Evolutionary conservation across 306 rosid species (phyloP).

Genomic region (Inga laurina): DNA sequence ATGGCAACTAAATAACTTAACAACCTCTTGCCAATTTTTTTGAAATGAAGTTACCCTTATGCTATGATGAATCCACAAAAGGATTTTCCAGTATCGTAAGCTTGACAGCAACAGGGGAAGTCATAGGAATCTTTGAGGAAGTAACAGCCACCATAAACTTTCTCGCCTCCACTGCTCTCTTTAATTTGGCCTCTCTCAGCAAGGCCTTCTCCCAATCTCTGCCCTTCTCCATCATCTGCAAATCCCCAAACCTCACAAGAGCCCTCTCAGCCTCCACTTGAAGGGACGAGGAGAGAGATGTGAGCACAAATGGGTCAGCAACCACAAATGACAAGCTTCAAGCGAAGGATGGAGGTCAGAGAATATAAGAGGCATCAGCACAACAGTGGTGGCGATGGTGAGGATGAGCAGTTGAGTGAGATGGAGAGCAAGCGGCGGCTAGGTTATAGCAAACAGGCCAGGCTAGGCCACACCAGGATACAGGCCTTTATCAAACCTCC

Average conservation of each 20-base stretch:
- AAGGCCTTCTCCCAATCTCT: conserved; percentile 31
- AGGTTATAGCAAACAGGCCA: no score
- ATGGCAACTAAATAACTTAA: no score
- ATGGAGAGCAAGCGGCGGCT: no score
- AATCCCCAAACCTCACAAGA: conserved; percentile 41
- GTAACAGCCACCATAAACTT: background rate
- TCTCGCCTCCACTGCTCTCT: background rate
- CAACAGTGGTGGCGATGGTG: no score
- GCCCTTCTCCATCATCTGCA: conserved; percentile 42
- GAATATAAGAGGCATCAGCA: no score
- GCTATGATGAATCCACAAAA: background rate
- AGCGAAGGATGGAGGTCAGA: no score
- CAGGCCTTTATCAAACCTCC: no score
- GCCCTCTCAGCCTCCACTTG: conserved; percentile 16
- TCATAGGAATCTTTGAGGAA: background rate
- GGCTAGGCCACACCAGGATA: no score
- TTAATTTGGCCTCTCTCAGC: conserved; percentile 27
- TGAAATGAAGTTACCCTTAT: conserved; percentile 30
- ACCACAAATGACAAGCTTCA: no score
- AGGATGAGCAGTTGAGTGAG: no score
- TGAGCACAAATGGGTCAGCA: no score
- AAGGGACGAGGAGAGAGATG: background rate
- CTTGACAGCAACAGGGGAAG: background rate
- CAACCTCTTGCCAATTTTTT: no score
- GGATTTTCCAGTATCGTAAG: background rate